Percentiles rank a stretch among this genome's conserved stretches.
These are phyloP conservation scores for Suhomyces anneliseae DNA, from an alignment of 1,139 yeast genomes.

Conservation along the genomic window DNA sequence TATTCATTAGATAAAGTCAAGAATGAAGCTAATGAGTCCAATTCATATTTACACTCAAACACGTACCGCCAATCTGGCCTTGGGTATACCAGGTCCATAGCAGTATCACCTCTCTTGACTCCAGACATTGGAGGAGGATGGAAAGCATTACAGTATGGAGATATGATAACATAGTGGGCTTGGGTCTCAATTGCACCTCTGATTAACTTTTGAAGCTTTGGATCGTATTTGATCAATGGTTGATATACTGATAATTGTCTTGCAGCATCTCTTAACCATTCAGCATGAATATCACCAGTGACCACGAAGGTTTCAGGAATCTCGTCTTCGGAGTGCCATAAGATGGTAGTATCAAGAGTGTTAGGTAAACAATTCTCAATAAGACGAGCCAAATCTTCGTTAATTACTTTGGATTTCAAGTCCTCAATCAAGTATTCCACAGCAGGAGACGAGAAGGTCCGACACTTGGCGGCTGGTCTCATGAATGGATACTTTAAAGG, in stretches of 20 bases:
- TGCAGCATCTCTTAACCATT: constrained; percentile 86
- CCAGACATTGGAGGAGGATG: constrained; percentile 75
- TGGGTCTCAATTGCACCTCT: constrained; percentile 83
- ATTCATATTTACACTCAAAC: constrained; percentile 87
- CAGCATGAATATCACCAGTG: constrained; percentile 90
- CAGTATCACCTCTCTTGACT: constrained; percentile 52
- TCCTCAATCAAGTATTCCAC: constrained; percentile 65
- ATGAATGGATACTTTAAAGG: constrained; percentile 60
- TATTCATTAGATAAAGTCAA: constrained; percentile 74
- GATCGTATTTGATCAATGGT: constrained; percentile 55
- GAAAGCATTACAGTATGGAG: constrained; percentile 89
- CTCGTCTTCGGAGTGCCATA: constrained; percentile 54
- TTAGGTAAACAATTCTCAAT: constrained; percentile 86
- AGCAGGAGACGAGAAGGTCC: constrained; percentile 65
- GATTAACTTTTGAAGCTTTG: constrained; percentile 50
- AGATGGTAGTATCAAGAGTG: constrained; percentile 81
- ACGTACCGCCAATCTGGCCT: constrained; percentile 68
- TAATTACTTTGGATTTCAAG: constrained; percentile 49
- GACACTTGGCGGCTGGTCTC: constrained; percentile 70
- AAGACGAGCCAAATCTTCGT: constrained; percentile 69
- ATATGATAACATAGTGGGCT: constrained; percentile 55
- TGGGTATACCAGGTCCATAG: constrained; percentile 68
- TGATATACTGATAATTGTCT: constrained; percentile 79
- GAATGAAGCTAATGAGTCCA: constrained; percentile 84
- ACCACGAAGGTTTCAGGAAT: constrained; percentile 58